phyloP scores from a whole-genome alignment of 352 stramenopile genomes.

The Globisporangium orthogonon region DNA sequence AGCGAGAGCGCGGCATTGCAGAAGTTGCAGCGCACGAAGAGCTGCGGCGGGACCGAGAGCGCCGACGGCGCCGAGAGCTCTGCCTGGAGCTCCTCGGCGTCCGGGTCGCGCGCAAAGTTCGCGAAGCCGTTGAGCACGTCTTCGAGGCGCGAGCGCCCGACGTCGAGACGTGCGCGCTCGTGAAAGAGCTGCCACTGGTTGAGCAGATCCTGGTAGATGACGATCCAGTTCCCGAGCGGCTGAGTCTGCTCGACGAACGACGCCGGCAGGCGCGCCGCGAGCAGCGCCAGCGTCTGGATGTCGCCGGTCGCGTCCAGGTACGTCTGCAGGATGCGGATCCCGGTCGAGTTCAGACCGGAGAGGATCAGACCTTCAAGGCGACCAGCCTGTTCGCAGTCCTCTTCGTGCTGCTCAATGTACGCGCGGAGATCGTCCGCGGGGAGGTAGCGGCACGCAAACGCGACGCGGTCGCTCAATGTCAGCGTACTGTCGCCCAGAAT shows the following conservation, averaged over 20 bases:
- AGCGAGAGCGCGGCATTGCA: slow-evolving; percentile 90
- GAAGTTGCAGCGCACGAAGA: slow-evolving; percentile 94
- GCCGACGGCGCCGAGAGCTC: slow-evolving; percentile 39
- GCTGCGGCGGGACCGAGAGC: slow-evolving; percentile 68
- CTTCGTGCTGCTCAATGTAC: slow-evolving; percentile 76
- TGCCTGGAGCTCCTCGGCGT: slow-evolving; percentile 37
- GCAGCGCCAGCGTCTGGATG: slow-evolving; percentile 89
- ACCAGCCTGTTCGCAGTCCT: slow-evolving; percentile 75
- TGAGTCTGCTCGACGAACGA: slow-evolving; percentile 47
- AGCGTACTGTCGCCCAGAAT: slow-evolving; percentile 87
- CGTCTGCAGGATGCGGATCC: slow-evolving; percentile 85
- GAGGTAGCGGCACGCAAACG: slow-evolving; percentile 90
- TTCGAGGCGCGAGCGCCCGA: slow-evolving; percentile 86
- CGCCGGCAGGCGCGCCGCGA: slow-evolving; percentile 61
- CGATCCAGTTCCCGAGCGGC: slow-evolving; percentile 84
- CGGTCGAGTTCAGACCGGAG: slow-evolving; percentile 77
- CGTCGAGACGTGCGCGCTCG: slow-evolving; percentile 89
- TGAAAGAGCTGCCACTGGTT: slow-evolving; percentile 95
- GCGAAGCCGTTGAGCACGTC: slow-evolving; percentile 77
- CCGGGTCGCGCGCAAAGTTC: slow-evolving; percentile 42
- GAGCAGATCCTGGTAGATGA: slow-evolving; percentile 88
- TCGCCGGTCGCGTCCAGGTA: slow-evolving; percentile 89
- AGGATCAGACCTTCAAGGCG: slow-evolving; percentile 90
- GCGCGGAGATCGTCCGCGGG: slow-evolving; percentile 69
- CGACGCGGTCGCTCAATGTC: slow-evolving; percentile 85